phyloP scores from a whole-genome alignment of 805 yeast species.

The Dipodascus albidus region DNA sequence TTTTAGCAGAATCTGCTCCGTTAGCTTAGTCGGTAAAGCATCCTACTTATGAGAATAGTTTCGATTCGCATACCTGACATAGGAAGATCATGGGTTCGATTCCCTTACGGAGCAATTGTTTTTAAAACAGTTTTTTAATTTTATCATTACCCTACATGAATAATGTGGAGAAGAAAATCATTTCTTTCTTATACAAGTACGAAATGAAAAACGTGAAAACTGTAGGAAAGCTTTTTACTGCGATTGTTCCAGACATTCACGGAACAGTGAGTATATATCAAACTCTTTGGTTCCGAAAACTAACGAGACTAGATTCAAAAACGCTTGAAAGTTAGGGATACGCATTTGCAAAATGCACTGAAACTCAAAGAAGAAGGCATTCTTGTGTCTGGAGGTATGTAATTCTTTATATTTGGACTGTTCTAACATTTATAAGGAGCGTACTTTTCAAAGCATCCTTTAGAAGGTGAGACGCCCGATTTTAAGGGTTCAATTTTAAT shows the following conservation, averaged over 20 bases:
- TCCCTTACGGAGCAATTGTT: conserved; percentile 1
- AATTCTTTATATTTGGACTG: neutral
- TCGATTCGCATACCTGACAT: conserved; percentile 1
- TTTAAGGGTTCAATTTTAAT: conserved; percentile 58
- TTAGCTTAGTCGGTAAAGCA: conserved; percentile 2
- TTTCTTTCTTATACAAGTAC: no score
- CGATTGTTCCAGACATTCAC: neutral
- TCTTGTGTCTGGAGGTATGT: neutral
- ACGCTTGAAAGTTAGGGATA: neutral
- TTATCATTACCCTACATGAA: neutral
- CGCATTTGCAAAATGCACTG: neutral
- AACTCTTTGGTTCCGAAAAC: neutral
- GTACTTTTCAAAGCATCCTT: conserved; percentile 34
- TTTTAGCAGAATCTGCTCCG: neutral
- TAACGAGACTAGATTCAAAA: neutral
- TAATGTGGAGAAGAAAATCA: no score
- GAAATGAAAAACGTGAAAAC: neutral
- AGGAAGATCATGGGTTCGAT: conserved; percentile 2
- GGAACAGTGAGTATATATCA: neutral
- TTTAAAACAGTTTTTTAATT: no score
- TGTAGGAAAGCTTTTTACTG: neutral
- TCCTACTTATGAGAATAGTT: conserved; percentile 2
- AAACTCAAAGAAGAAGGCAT: neutral
- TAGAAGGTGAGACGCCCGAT: conserved; percentile 31
- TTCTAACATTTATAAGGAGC: conserved; percentile 20